Evolutionary conservation across 2,329 filamentous ascomycete genomes (phyloP), one percentile per base, ranked within the genome.

Genomic region (Lecanosticta acicola): DNA sequence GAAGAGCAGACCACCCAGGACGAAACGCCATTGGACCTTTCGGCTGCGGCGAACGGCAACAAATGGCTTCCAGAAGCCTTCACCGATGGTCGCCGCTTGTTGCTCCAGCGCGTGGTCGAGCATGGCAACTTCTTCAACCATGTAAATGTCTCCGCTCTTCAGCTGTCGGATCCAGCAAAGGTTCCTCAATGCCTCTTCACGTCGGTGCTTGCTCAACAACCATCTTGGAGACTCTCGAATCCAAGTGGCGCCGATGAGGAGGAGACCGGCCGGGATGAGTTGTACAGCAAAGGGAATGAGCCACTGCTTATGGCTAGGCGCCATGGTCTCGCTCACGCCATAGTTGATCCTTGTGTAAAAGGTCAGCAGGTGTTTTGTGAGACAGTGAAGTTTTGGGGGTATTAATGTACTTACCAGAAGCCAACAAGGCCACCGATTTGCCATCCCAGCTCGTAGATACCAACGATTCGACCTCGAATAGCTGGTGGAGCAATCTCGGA

Each of bases 31-130:
- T 54, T 79, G 79, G 19, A 85, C 76, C 59, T 76, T 76, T 47
- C 68, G 71, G 54, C 78, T 68, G 55, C 71, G 74, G 46, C 75
- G 71, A 17, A 78, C 71, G 5, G 72, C 70, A 49, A 71, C 63
- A 68, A 87, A 86, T 0, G 84, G 83, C 66, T 83, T 81, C 80
- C 81, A 87, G 73, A 89, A 88, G 2, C 85, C 85, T 13, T 78
- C 67, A 7, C 85, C 85, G 37, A 87, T 78, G 21, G 77, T 75
- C 2, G 70, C 62, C 37, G 76, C 71, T 65, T 84, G 83, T 14
- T 79, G 69, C 51, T 87, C 82, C 14, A 88, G 69, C 10, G 85
- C 83, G 13, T 77, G 73, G 41, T 89, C 84, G 50, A 90, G 83
- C 51, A 77, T 81, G 45, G 75, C 73, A 18, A 90, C 72, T 65